Evolutionary conservation across 495 filamentous ascomycete species (phyloP), one percentile per base, ranked within the genome.

Genomic region (Talaromyces adpressus): DNA sequence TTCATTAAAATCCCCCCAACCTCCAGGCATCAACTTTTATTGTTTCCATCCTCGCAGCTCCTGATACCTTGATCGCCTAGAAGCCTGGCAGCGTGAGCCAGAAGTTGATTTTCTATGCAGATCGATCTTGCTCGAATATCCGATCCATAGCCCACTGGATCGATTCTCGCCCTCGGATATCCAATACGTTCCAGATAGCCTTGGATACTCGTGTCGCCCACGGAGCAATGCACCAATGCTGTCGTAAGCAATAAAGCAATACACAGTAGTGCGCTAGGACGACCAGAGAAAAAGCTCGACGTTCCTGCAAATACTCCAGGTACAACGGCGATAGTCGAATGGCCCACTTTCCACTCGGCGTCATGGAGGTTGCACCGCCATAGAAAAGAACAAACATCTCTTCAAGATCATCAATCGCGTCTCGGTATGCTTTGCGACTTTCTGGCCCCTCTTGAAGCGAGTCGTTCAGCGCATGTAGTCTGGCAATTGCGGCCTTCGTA

Each of bases 251-350:
- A 59, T 77, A 70, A 27, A 84, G 68, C 8, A 82, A 60, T 34
- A 80, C 72, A 58, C 75, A 81, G 69, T 78, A 82, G 61, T 81
- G 74, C 3, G 76, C 76, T 20, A 84, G 65, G 64, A 84, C 70
- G 6, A 81, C 72, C 30, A 84, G 67, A 0, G 87, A 81, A 39
- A 86, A 74, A 0, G 86, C 83, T 16, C 80, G 76, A 12, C 72
- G 77, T 62, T 82, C 71, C 5, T 78, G 78, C 0, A 86, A 75
- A 23, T 82, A 72, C 4, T 78, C 75, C 57, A 85, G 66, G 65
- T 84, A 88, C 6, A 73, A 66, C 1, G 74, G 64, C 1, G 78
- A 77, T 16, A 86, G 64, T 45, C 78, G 80, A 27, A 86, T 79
- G 4, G 75, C 80, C 81, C 78, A 85, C 14, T 70, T 63, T 11